Evolutionary conservation across 1,284 basidiomycete genomes (phyloP), one percentile per base, ranked within the genome.

Genomic region (Tetrapyrgos nigripes): DNA sequence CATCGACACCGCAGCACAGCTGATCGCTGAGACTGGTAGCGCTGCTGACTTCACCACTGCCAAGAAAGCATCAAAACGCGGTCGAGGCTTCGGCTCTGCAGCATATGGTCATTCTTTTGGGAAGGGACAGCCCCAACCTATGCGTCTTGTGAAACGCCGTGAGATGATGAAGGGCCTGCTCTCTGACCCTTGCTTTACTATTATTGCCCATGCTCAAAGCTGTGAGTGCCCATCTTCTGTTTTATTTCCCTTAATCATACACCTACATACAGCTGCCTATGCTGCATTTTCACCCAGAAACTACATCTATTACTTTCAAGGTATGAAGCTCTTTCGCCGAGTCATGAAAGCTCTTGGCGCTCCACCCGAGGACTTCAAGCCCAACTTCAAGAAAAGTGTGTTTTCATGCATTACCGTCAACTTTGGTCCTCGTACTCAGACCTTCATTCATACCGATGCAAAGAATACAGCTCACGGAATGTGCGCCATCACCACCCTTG

Each of bases 401-500:
- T 63, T 43, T 23, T 17, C 55, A 2, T 31, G 23, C 5, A 35
- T 40, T 4, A 58, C 50, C n/a, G 19, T 61, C 24, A 63, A 63
- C 50, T 61, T 58, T 24, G 60, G 60, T 4, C 59, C 62, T 1
- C 21, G 19, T 10, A 56, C 56, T 5, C 26, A 40, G 6, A 37
- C 40, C 4, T 24, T 40, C 24, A 28, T 49, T 1, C 62, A 63
- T 31, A 26, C 40, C 10, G 62, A 63, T 37, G 14, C 17, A 19
- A 31, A 24, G 5, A 63, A 63, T 44, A 40, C 48, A 4, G 26
- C 53, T 2, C 33, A 26, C 9, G 62, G 55, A 14, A 28, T 35
- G 29, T 63, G 62, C 29, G 55, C 62, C 13, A 61, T 63, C 17
- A 61, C 55, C 8, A 21, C 59, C 10, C 40, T 53, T 21, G 62